These are phyloP conservation scores for Tylopilus felleus DNA, from an alignment of 768 basidiomycete genomes.

Conservation along the genomic window DNA sequence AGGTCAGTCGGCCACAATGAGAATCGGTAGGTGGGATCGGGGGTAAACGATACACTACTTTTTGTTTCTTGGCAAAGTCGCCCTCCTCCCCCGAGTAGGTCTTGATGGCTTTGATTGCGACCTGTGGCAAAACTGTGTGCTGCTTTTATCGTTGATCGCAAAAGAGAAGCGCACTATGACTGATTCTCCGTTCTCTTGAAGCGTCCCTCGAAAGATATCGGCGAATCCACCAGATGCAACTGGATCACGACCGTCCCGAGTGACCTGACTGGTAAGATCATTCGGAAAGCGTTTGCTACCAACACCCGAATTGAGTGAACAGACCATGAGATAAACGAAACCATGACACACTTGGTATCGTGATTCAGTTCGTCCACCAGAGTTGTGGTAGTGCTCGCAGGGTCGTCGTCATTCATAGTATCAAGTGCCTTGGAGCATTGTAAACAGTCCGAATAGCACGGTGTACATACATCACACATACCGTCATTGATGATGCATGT, in stretches of 20 bases:
- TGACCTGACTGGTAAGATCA: not conserved
- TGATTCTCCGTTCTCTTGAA: not conserved
- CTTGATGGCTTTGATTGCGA: not conserved
- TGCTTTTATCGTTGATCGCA: not conserved
- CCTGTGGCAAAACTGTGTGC: not conserved
- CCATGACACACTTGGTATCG: not conserved
- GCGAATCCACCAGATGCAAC: conserved; percentile 5
- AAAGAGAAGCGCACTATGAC: not conserved
- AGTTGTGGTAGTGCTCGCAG: not conserved
- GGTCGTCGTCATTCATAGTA: not conserved
- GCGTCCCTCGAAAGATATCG: conserved; percentile 1
- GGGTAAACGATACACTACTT: not conserved
- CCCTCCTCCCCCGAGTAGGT: not conserved
- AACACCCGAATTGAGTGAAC: not conserved
- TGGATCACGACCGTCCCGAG: not conserved
- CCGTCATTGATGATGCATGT: not conserved
- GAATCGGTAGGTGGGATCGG: no score
- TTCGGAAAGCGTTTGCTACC: not conserved
- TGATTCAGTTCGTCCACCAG: not conserved
- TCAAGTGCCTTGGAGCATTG: not conserved
- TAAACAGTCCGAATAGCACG: not conserved
- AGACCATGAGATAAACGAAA: not conserved
- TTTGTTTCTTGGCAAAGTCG: not conserved
- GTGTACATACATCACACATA: not conserved
- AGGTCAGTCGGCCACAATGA: not conserved